Percentiles rank a stretch among this genome's conserved stretches.
These are phyloP conservation scores for Taiwanofungus camphoratus DNA, from an alignment of 1,284 basidiomycete genomes.

Conservation along the genomic window DNA sequence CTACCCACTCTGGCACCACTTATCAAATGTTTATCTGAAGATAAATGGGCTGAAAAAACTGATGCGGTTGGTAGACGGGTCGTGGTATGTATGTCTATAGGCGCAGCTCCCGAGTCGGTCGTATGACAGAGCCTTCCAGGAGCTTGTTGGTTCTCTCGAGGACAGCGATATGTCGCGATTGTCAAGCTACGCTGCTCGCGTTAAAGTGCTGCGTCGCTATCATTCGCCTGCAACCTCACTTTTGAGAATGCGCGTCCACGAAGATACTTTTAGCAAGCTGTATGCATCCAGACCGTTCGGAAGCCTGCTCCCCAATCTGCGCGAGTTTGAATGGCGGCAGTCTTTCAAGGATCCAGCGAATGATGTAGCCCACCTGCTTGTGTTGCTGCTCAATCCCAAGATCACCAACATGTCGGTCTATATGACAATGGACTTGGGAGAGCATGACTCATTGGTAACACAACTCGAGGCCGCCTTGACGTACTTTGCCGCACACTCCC, in stretches of 20 bases:
- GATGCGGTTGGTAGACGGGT: constrained; percentile 5
- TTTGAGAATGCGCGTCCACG: neutral
- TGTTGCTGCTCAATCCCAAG: constrained; percentile 12
- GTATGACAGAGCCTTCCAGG: constrained; percentile 1
- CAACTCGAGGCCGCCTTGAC: constrained; percentile 8
- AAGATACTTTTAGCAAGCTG: constrained; percentile 4
- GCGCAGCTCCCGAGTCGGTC: neutral
- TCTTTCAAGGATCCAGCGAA: neutral
- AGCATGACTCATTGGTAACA: neutral
- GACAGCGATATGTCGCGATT: constrained; percentile 13
- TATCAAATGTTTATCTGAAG: constrained; percentile 14
- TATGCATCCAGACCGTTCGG: neutral
- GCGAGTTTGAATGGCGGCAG: constrained; percentile 12
- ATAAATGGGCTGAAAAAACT: constrained; percentile 9
- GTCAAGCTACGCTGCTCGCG: constrained; percentile 12
- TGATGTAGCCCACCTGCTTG: constrained; percentile 8
- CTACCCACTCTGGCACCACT: constrained; percentile 13
- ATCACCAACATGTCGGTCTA: constrained; percentile 8
- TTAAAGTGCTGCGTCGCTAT: constrained; percentile 1
- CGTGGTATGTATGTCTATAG: constrained; percentile 5
- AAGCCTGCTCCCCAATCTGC: constrained; percentile 13
- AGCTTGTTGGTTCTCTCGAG: constrained; percentile 5
- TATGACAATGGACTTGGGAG: neutral
- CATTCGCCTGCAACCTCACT: neutral
- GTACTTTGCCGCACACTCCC: constrained; percentile 3